A percentile compares a stretch with the other conserved stretches of the same genome.
Conservation (phyloP, 257 asterid species). For the Oldenlandia corymbosa region DNA sequence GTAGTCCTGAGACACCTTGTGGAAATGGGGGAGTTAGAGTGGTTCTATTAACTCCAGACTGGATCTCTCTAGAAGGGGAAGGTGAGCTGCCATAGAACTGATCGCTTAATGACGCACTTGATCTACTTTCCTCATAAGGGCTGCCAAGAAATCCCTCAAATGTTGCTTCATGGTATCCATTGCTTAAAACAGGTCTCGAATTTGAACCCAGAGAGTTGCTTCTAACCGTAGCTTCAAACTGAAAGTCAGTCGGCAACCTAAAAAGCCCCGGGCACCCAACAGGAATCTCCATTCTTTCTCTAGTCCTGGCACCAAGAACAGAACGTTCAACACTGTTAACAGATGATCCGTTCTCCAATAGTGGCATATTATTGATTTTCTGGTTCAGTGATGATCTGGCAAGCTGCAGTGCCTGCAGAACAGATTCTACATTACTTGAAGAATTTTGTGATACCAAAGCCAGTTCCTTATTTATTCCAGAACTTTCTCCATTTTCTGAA, state of each 20-base stretch:
- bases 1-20: constrained; percentile 21
- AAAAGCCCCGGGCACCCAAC: constrained; percentile 48
- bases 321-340: constrained; percentile 23
- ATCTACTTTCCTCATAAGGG: constrained; percentile 28
- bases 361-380: constrained; percentile 29
- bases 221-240: constrained; percentile 25
- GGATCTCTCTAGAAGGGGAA: constrained; percentile 22
- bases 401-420: constrained; percentile 56
- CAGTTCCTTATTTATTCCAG: constrained; percentile 33
- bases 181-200: constrained; percentile 18
- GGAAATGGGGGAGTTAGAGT: constrained; percentile 16
- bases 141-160: constrained; percentile 19
- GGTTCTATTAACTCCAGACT: constrained; percentile 21
- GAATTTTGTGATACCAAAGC: constrained; percentile 44
- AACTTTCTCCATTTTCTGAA: constrained; percentile 19
- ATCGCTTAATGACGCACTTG: constrained; percentile 22
- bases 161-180: constrained; percentile 25
- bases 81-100: constrained; percentile 17
- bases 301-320: constrained; percentile 16
- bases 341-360: constrained; percentile 17
- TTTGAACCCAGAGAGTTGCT: constrained; percentile 14
- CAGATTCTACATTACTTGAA: constrained; percentile 37
- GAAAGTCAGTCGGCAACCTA: constrained; percentile 66
- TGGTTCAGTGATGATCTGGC: constrained; percentile 59
- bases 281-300: constrained; percentile 36